These are phyloP conservation scores for Penicillium sp. DNA, from an alignment of 2,329 filamentous ascomycete genomes.

Conservation along the genomic window DNA sequence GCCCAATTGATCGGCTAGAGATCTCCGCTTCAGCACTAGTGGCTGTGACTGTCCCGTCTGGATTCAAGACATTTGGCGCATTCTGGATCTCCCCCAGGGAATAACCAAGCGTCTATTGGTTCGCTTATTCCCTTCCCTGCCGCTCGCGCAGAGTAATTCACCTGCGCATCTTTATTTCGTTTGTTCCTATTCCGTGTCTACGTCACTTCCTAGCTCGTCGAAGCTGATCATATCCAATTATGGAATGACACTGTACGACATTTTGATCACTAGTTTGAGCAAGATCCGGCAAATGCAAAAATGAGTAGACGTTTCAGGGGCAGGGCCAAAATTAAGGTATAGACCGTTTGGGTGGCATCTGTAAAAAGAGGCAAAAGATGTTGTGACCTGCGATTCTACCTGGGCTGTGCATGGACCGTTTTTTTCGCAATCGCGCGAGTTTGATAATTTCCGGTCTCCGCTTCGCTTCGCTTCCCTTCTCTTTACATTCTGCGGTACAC, in stretches of 20 bases:
- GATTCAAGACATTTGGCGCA: not conserved
- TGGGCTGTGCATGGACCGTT: not conserved
- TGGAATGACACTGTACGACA: not conserved
- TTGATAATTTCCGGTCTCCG: not conserved
- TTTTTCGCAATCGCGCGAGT: not conserved
- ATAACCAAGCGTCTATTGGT: not conserved
- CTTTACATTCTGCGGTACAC: not conserved
- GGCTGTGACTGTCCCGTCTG: too few species aligned
- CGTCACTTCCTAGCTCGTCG: not conserved
- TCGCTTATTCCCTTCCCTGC: not conserved
- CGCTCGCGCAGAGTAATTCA: not conserved
- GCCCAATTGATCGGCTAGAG: not conserved
- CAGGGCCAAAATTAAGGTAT: not conserved
- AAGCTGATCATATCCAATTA: not conserved
- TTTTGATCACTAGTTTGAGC: not conserved
- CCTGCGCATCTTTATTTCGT: not conserved
- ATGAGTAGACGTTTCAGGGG: not conserved
- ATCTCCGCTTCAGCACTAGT: not conserved
- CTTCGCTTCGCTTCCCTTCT: not conserved
- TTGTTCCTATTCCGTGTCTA: too few species aligned
- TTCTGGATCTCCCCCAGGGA: not conserved
- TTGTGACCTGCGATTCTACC: not conserved
- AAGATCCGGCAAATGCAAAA: not conserved
- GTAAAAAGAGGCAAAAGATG: not conserved
- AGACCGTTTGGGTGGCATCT: not conserved